These are phyloP conservation scores for Vitis riparia DNA, from an alignment of 164 flowering plant genomes.

Conservation along the genomic window DNA sequence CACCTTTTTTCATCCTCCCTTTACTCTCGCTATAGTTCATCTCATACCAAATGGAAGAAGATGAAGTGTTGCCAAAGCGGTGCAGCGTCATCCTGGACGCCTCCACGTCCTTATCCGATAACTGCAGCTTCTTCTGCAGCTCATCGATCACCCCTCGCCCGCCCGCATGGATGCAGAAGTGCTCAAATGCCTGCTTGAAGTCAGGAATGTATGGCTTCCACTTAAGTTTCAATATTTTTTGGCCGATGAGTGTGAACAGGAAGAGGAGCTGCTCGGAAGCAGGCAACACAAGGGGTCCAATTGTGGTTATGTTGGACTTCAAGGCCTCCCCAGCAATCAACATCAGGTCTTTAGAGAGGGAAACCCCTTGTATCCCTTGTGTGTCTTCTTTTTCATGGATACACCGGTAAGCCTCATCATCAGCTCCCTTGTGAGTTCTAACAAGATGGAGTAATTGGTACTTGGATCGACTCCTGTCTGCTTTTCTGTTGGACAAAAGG, in stretches of 20 bases:
- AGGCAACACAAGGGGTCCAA: slow-evolving; percentile 1
- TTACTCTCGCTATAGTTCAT: background rate
- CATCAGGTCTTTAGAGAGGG: slow-evolving; percentile 1
- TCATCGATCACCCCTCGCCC: slow-evolving; percentile 16
- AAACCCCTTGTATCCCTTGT: background rate
- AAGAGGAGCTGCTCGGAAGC: background rate
- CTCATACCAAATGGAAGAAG: slow-evolving; percentile 2
- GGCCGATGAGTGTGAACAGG: background rate
- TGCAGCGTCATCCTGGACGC: slow-evolving; percentile 2
- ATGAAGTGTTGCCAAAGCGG: slow-evolving; percentile 3
- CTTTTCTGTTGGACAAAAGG: slow-evolving; percentile 1
- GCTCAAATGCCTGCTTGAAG: slow-evolving; percentile 6
- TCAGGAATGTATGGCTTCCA: slow-evolving; percentile 3
- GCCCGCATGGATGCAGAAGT: slow-evolving; percentile 14
- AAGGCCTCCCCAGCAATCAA: background rate
- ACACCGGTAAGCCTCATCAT: slow-evolving; percentile 4
- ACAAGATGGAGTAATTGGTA: slow-evolving; percentile 5
- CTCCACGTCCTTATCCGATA: slow-evolving; percentile 1
- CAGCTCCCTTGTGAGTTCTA: slow-evolving; percentile 6
- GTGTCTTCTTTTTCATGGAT: background rate
- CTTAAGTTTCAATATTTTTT: background rate
- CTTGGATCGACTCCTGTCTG: background rate
- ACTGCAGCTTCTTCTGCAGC: slow-evolving; percentile 1
- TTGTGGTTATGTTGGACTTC: background rate
- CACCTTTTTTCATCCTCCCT: background rate